Evolutionary conservation across 148 eudicot genomes (phyloP), one percentile per base, ranked within the genome.

Genomic region (Rhododendron ferrugineum): DNA sequence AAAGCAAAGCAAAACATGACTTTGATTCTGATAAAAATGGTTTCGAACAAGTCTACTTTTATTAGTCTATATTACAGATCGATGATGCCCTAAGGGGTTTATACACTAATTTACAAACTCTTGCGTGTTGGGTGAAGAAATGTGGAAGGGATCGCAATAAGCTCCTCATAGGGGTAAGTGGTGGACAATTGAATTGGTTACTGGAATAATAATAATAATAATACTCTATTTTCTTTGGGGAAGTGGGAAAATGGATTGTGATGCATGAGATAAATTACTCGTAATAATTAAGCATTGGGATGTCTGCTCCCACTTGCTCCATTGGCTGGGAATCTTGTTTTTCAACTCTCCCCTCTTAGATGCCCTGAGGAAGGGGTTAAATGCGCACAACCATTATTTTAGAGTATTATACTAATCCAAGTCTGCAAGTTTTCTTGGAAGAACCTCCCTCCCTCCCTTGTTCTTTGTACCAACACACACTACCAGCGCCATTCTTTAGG

Each of bases 261-360:
- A 66, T 66, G 13, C 32, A 26, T 66, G 4, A 40, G 79, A 36
- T 82, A 15, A 66, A 75, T 54, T 30, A n/a, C n/a, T n/a, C n/a
- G n/a, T n/a, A 16, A 8, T 46, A 40, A 60, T 78, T 60, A 58
- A 84, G 86, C 49, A 85, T 85, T 62, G 82, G 82, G 73, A 54
- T 84, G 73, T 76, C 81, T 84, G 34, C 47, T 75, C 72, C 50
- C 72, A 3, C 22, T 78, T 78, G 78, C 87, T 85, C 34, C 44
- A 85, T 85, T 85, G 79, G 78, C 78, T 85, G 44, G 58, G 83
- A 79, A 85, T 83, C 85, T 82, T 64, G 58, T 83, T 44, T 46
- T 68, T 70, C 32, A 46, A 40, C 78, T 70, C 84, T 16, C 42
- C 42, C 42, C 30, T 54, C 8, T 49, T 54, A 14, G 56, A 34